Evolutionary conservation across 2,329 filamentous ascomycete species (phyloP), one percentile per base, ranked within the genome.

Genomic region (Paecilomyces dactylethromorphus): DNA sequence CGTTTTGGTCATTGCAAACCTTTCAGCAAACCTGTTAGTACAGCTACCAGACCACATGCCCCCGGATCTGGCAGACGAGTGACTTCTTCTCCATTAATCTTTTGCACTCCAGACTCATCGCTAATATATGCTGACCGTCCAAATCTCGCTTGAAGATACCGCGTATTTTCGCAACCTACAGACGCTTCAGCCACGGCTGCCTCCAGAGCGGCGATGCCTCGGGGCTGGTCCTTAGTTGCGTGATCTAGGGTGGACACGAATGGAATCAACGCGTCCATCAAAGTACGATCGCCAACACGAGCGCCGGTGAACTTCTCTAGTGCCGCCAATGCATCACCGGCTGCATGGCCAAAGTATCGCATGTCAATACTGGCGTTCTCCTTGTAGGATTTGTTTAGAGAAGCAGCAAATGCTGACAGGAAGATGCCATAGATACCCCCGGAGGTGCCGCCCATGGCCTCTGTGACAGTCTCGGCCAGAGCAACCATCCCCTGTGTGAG

Each of bases 371-470:
- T 18, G 15, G 39, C 15, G 39, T 45, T 45, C 39, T 18, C 39
- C 39, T 45, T 18, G n/a, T 45, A 45, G 39, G 21, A 18, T 7
- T 15, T n/a, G 39, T 45, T 45, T 6, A 45, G 15, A n/a, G 39
- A 45, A n/a, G 39, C 15, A 7, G 39, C 39, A 8, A 45, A 18
- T 6, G 39, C 39, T 1, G 39, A 45, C 18, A 64, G 53, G 59
- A 63, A 65, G 32, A 65, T 61, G 29, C 58, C 65, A 68, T 87
- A 88, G 10, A 88, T 76, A 12, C 85, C 86, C 12, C 86, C 86
- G 10, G 83, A 86, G 3, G 86, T 88, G 31, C 86, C 86, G 65
- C 87, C 86, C 85, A 88, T 88, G 57, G 76, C 81, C 11, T 76
- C 78, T 66, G 87, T 85, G 11, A 87, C 81, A 1, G 82, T 77